Evolutionary conservation across 2,329 filamentous ascomycete genomes (phyloP).

Genomic region (Alternaria viburni): DNA sequence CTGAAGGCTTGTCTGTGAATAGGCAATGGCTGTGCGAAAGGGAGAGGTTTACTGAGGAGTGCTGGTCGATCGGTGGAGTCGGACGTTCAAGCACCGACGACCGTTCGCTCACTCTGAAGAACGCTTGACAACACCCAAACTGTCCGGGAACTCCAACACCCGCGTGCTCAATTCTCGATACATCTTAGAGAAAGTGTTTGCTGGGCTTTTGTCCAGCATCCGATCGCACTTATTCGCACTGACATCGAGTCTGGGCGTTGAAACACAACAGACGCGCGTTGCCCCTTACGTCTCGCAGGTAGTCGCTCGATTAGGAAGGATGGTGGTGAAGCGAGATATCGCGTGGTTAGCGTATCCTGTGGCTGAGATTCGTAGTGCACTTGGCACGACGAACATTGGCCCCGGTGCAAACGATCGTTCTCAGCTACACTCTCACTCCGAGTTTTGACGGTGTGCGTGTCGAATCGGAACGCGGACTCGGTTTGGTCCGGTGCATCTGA

Average conservation of each 20-base stretch:
- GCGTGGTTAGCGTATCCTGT: constrained; percentile 5
- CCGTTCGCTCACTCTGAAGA: background rate
- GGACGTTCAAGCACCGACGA: background rate
- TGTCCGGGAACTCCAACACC: no score
- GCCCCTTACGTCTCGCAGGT: constrained; percentile 14
- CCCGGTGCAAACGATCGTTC: background rate
- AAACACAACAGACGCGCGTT: background rate
- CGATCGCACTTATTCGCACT: background rate
- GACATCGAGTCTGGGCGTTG: background rate
- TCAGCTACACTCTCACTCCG: background rate
- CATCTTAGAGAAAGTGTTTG: no score
- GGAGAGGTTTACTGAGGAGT: background rate
- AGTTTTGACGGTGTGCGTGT: background rate
- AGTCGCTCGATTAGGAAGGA: constrained; percentile 22
- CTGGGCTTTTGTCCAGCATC: no score
- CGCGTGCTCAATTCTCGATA: no score
- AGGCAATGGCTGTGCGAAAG: background rate
- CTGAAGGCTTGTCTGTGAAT: background rate
- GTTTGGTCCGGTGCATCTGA: background rate
- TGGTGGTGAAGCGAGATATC: constrained; percentile 4
- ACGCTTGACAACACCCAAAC: no score
- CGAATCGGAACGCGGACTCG: background rate
- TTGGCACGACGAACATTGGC: background rate
- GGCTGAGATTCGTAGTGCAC: background rate
- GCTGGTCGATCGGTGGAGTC: background rate